A percentile compares a stretch with the other conserved stretches of the same genome.
These are phyloP conservation scores for Alternaria sp. DNA, from an alignment of 2,329 filamentous ascomycete species.

Conservation along the genomic window DNA sequence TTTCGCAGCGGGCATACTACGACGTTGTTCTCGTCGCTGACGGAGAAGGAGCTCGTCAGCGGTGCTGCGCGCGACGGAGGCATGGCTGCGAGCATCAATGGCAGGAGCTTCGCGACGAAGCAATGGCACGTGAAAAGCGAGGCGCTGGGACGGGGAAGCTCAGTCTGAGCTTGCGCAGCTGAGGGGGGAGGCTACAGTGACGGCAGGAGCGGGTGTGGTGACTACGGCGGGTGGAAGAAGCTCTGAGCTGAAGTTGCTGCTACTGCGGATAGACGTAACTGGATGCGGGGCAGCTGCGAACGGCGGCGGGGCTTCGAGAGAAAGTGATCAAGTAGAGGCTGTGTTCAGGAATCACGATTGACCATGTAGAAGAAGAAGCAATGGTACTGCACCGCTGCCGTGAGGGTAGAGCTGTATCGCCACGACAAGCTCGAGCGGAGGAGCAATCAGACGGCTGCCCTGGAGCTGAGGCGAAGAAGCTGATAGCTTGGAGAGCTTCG, in stretches of 20 bases:
- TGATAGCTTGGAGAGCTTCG: conserved; percentile 13
- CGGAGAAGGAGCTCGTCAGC: conserved; percentile 87
- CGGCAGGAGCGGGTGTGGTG: not conserved
- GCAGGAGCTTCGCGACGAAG: conserved; percentile 10
- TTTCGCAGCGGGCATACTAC: conserved; percentile 96
- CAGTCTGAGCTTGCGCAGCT: conserved; percentile 8
- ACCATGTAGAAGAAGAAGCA: conserved; percentile 1
- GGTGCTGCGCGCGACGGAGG: conserved; percentile 79
- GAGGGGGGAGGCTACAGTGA: not conserved
- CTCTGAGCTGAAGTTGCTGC: conserved; percentile 14
- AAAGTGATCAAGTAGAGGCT: conserved; percentile 8
- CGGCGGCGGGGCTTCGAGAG: conserved; percentile 11
- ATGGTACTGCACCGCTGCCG: conserved; percentile 3
- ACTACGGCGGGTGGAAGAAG: conserved; percentile 7
- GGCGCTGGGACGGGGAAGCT: not conserved
- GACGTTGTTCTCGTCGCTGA: conserved; percentile 91
- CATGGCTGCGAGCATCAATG: conserved; percentile 67
- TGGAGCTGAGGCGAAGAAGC: conserved; percentile 14
- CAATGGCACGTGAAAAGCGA: conserved; percentile 11
- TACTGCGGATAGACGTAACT: conserved; percentile 13
- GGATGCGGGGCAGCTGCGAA: conserved; percentile 16
- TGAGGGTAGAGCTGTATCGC: conserved; percentile 11
- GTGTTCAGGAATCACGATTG: conserved; percentile 2
- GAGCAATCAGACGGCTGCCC: conserved; percentile 14
- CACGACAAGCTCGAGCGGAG: conserved; percentile 13